A percentile compares a stretch with the other conserved stretches of the same genome.
Conservation (phyloP, 768 basidiomycete genomes). For the Lentinula raphanica region DNA sequence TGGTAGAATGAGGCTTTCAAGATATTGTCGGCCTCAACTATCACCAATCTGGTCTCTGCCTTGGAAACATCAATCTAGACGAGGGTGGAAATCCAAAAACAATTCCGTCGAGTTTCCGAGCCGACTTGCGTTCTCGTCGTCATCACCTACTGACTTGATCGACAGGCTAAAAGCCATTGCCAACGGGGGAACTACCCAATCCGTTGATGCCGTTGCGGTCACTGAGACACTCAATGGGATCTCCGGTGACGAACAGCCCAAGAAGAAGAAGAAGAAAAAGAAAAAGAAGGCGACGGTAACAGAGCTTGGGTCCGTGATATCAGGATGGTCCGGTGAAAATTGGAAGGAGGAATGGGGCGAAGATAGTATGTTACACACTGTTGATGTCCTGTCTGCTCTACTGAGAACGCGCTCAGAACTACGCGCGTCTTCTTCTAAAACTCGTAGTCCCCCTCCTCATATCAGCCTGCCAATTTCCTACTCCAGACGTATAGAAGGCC, state of each 20-base stretch:
- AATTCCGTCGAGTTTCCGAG: not conserved
- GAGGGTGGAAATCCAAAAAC: not conserved
- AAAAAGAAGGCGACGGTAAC: not conserved
- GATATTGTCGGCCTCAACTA: not conserved
- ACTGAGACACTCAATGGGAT: not conserved
- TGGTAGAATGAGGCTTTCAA: not conserved
- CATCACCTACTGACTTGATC: not conserved
- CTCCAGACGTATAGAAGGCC: not conserved
- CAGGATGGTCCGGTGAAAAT: not conserved
- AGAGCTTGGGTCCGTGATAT: not conserved
- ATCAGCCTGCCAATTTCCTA: not conserved
- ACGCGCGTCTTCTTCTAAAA: not conserved
- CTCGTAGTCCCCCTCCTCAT: not conserved
- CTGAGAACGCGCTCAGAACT: not conserved
- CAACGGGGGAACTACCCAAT: not conserved
- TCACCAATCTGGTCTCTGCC: not conserved
- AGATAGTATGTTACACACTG: not conserved
- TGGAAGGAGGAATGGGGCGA: constrained; percentile 7
- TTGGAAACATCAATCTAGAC: not conserved
- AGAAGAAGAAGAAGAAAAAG: constrained; percentile 3
- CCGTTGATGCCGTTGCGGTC: not conserved
- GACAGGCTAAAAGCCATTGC: not conserved
- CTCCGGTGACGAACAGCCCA: not conserved
- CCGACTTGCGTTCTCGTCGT: not conserved
- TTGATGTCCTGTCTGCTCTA: not conserved